phyloP scores from a whole-genome alignment of 1,284 basidiomycete genomes.

The Cryptococcus hybrid region DNA sequence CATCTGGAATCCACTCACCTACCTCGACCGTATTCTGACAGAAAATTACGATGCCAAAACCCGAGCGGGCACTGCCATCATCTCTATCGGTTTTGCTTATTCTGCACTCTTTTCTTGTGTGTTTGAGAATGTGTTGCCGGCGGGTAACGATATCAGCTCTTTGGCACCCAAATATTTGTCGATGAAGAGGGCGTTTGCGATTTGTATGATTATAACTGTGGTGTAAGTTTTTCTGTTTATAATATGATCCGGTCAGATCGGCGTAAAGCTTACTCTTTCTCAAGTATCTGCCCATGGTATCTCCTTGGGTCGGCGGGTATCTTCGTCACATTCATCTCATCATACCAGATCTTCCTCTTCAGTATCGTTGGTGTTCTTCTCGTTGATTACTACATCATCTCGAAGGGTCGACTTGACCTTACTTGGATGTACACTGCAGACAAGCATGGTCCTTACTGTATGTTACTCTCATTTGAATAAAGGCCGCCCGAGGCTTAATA shows the following conservation, averaged over 20 bases:
- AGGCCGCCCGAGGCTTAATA: neutral
- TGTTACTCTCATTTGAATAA: too few relatives aligned
- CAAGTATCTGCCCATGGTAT: conserved; percentile 55
- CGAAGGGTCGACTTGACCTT: conserved; percentile 66
- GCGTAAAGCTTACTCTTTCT: too few relatives aligned
- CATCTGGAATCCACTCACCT: conserved; percentile 72
- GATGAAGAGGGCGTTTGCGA: conserved; percentile 74
- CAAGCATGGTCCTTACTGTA: conserved; percentile 41
- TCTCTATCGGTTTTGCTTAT: conserved; percentile 54
- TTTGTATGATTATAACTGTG: conserved; percentile 52
- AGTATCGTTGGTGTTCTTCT: conserved; percentile 76
- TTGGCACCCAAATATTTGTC: conserved; percentile 70
- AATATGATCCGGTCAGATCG: too few relatives aligned
- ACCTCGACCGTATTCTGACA: conserved; percentile 67
- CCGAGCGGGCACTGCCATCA: conserved; percentile 67
- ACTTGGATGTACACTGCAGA: conserved; percentile 64
- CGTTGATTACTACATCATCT: conserved; percentile 75
- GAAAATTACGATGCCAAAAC: conserved; percentile 63
- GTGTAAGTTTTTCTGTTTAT: conserved; percentile 9
- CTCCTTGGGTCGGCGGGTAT: conserved; percentile 64
- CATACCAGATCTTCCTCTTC: conserved; percentile 67
- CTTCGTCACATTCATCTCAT: conserved; percentile 51
- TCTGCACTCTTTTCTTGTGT: conserved; percentile 32
- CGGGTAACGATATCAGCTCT: conserved; percentile 26
- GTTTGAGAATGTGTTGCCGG: conserved; percentile 34